These are phyloP conservation scores for Fraxinus xanthoxyloides DNA, from an alignment of 305 asterid species.

Conservation along the genomic window DNA sequence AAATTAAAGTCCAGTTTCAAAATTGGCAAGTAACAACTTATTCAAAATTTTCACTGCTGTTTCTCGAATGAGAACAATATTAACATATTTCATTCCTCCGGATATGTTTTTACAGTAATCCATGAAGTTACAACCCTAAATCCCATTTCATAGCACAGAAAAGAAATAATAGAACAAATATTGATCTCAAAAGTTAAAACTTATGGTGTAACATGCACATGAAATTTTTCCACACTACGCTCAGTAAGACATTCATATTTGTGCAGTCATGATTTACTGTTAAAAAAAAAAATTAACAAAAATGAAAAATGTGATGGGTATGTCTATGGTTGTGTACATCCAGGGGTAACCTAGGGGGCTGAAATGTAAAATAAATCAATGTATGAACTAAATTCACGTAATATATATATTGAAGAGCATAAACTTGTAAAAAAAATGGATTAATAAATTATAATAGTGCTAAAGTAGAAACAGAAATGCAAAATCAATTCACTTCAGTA, in stretches of 20 bases:
- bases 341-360: neutral
- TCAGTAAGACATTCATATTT: neutral
- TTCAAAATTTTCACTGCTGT: neutral
- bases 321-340: neutral
- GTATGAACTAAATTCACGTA: neutral
- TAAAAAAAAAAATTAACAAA: neutral
- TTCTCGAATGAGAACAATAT: neutral
- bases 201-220: neutral
- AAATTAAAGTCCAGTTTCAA: neutral
- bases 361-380: neutral
- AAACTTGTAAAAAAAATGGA: neutral
- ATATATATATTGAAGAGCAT: neutral
- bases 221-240: neutral
- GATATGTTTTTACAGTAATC: neutral
- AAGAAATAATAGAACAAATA: neutral
- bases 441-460: neutral
- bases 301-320: neutral
- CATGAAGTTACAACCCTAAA: neutral
- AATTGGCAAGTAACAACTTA: neutral
- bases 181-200: neutral
- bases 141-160: neutral
- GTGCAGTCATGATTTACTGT: neutral
- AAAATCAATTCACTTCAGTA: neutral
- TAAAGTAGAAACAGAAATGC: neutral
- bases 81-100: neutral